Evolutionary conservation across 805 yeast genomes (phyloP), one percentile per base, ranked within the genome.

Genomic region (Teunomyces funiuensis): DNA sequence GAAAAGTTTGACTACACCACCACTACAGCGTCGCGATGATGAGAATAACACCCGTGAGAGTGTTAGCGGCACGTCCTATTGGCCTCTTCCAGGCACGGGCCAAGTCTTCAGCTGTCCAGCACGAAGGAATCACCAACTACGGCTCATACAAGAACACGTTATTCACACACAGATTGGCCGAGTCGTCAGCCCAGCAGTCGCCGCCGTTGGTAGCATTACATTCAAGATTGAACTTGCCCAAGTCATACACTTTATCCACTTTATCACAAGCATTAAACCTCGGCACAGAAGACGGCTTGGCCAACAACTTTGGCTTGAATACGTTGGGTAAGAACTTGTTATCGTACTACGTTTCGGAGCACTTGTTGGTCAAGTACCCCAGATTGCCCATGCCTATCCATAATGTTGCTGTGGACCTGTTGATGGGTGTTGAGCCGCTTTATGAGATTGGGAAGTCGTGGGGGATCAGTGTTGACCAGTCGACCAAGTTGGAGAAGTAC

Each of bases 381-480:
- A 79, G 99, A 60, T 73, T 93, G 38, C 99, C 99, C 13, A 75
- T 84, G 46, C 76, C 80, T 6, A 83, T 90, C 19, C 76, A 88
- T 42, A 79, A 82, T 52, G 80, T 82, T 5, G 87, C 95, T 0
- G 82, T 85, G 6, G 83, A 86, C 51, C 76, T 93, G 0, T 86
- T 81, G 58, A 75, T 85, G 57, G 86, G 91, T 3, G 76, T 79
- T 26, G 76, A 72, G 11, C 75, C 88, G 0, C 70, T 93, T 43
- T 69, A 79, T 27, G 77, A 76, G 37, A 69, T 89, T 18, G 97
- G 89, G 26, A 75, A 73, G 54, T 57, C 68, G 14, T 93, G 97
- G 97, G 99, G 99, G 66, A 82, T 93, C 37, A 90, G 88, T 63
- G 73, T 76, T 13, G 97, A 90, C 58, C 63, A 66, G 6, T 67